Evolutionary conservation across 345 rosid species (phyloP), one percentile per base, ranked within the genome.

Genomic region (Dipteronia dyeriana): DNA sequence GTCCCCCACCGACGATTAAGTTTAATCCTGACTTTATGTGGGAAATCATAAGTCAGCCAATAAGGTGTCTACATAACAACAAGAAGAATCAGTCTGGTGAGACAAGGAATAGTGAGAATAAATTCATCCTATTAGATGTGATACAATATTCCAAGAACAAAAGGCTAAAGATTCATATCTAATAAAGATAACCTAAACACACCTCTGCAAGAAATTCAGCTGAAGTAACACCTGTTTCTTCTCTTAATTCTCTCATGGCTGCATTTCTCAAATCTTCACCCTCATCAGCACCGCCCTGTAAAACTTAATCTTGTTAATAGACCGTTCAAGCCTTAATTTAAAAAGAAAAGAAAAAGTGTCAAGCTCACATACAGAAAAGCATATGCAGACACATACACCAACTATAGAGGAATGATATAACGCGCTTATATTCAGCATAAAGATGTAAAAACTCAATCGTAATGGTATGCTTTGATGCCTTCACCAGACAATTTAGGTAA

Each of bases 11-110:
- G 75, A 61, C 85, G 81, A 68, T 86, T 87, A 47, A 92, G 88
- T 66, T 85, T 90, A 17, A 83, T 73, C 61, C 82, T 86, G 70
- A 79, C 84, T 71, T 82, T 71, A 49, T 61, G 76, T 10, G 97
- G 93, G 65, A 87, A 92, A 82, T 92, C 97, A 76, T 92, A 89
- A 16, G 91, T 90, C 56, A 92, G 65, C 97, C 97, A 92, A 81
- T 86, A 87, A 71, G 95, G 95, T 81, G 87, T 90, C 94, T 92
- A 70, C 2, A 79, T 14, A 75, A 66, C 66, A 43, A 43, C 25
- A 65, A 43, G 57, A 69, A 62, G 65, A 10, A 72, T 56, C 73
- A 76, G 76, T 71, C 47, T 68, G 73, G 66, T 65, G 7, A 67
- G 56, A 66, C 57, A 57, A 5, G 77, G 26, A 67, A 26, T 26